Evolutionary conservation across 1,284 basidiomycete species (phyloP).

Genomic region (Vanrija sp.): DNA sequence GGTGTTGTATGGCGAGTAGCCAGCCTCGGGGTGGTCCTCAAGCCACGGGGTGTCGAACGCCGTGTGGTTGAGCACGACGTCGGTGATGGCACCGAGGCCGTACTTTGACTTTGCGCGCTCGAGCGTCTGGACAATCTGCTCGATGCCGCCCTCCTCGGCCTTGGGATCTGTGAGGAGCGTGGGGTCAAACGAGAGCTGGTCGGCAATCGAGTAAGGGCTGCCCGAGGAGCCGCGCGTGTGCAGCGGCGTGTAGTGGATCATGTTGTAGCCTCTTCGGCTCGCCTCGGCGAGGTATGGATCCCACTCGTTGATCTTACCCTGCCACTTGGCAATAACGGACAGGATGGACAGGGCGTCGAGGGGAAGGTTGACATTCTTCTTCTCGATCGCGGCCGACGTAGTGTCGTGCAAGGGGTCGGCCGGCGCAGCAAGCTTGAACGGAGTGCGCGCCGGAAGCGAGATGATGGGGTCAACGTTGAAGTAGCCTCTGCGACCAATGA

Average conservation of each 20-base stretch:
- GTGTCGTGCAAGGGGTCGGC: constrained; percentile 51
- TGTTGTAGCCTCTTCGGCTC: constrained; percentile 83
- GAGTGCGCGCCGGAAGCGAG: constrained; percentile 63
- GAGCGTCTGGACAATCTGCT: constrained; percentile 56
- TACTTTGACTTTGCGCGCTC: constrained; percentile 74
- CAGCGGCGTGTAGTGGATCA: constrained; percentile 90
- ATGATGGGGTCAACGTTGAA: constrained; percentile 93
- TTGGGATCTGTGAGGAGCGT: constrained; percentile 60
- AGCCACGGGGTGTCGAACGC: constrained; percentile 89
- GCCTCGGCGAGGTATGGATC: constrained; percentile 72
- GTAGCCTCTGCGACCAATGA: constrained; percentile 79
- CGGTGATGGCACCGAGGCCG: constrained; percentile 80
- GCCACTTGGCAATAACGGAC: constrained; percentile 92
- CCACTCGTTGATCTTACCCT: constrained; percentile 79
- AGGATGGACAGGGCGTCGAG: constrained; percentile 81
- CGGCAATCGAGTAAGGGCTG: constrained; percentile 85
- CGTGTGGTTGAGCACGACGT: constrained; percentile 93
- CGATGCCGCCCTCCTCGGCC: constrained; percentile 55
- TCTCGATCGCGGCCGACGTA: constrained; percentile 52
- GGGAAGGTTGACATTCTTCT: constrained; percentile 53
- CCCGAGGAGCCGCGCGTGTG: constrained; percentile 82
- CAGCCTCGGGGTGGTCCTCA: constrained; percentile 91
- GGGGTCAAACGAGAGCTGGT: constrained; percentile 77
- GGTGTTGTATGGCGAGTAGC: constrained; percentile 80
- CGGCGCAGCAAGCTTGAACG: constrained; percentile 51